phyloP scores from a whole-genome alignment of 352 stramenopile genomes.

The Albugo laibachii region DNA sequence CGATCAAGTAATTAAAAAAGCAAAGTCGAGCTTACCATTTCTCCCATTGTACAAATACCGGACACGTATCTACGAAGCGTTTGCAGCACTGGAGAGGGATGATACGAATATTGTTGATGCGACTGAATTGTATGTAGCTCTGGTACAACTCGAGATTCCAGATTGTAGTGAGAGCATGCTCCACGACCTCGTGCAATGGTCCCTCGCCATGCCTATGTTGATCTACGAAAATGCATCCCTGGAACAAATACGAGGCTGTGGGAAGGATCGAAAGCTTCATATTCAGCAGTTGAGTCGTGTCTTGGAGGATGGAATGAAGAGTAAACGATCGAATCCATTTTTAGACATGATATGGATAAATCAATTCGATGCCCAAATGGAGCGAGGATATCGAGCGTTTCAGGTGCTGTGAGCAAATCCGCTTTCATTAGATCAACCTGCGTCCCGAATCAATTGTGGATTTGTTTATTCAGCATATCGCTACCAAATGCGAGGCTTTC shows the following conservation, averaged over 20 bases:
- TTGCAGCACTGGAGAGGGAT: slow-evolving; percentile 19
- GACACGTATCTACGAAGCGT: slow-evolving; percentile 42
- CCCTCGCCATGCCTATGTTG: slow-evolving; percentile 6
- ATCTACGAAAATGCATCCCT: background rate
- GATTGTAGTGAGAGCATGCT: slow-evolving; percentile 26
- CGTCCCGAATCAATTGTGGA: no score
- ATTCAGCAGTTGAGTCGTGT: slow-evolving; percentile 26
- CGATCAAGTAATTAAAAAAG: slow-evolving; percentile 1
- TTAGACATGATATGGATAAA: slow-evolving; percentile 54
- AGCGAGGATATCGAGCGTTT: slow-evolving; percentile 44
- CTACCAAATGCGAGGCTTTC: no score
- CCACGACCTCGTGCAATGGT: slow-evolving; percentile 22
- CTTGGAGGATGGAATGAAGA: slow-evolving; percentile 33
- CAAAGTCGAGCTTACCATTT: slow-evolving; percentile 19
- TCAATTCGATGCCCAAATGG: slow-evolving; percentile 67
- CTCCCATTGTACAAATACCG: slow-evolving; percentile 25
- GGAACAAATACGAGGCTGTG: no score
- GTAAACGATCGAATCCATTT: slow-evolving; percentile 30
- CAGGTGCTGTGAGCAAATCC: slow-evolving; percentile 25
- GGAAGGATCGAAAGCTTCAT: slow-evolving; percentile 9
- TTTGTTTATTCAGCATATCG: no score
- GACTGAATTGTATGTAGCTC: slow-evolving; percentile 22
- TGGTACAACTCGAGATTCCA: slow-evolving; percentile 24
- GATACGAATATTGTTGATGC: slow-evolving; percentile 18
- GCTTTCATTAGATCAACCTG: slow-evolving; percentile 2